A percentile compares a stretch with the other conserved stretches of the same genome.
phyloP scores from a whole-genome alignment of 2,329 filamentous ascomycete species.

The Onygenales sp. region DNA sequence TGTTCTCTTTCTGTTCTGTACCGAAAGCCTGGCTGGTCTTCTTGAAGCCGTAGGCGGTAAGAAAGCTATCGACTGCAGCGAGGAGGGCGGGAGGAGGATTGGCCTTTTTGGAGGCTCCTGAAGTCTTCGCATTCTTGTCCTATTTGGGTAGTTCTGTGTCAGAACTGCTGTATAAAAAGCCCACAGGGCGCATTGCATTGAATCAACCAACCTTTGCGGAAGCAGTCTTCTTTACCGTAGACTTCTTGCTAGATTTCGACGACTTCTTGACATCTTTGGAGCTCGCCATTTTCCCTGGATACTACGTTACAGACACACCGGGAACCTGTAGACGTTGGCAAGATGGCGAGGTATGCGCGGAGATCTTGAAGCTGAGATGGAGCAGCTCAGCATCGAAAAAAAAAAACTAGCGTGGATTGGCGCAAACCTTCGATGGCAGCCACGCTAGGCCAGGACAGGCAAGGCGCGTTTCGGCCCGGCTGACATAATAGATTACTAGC shows the following conservation, averaged over 20 bases:
- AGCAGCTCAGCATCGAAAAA: neutral
- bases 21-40: constrained; percentile 53
- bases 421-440: neutral
- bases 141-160: constrained; percentile 2
- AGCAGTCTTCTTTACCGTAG: constrained; percentile 8
- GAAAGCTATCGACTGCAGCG: constrained; percentile 57
- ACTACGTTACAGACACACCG: neutral
- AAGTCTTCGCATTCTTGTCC: constrained; percentile 15
- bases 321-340: neutral
- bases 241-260: neutral
- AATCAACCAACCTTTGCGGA: constrained; percentile 3
- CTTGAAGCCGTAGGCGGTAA: constrained; percentile 56
- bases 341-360: neutral
- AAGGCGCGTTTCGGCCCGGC: neutral
- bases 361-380: neutral
- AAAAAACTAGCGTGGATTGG: neutral
- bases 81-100: constrained; percentile 53
- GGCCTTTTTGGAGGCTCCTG: constrained; percentile 13
- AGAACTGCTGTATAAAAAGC: neutral
- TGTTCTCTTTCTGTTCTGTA: constrained; percentile 46
- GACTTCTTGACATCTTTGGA: neutral
- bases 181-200: neutral
- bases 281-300: neutral
- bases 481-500: no score
- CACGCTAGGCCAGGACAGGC: neutral